Percentiles rank a stretch among this genome's conserved stretches.
These are phyloP conservation scores for Hanseniaspora mollemarum DNA, from an alignment of 805 yeast species.

Conservation along the genomic window DNA sequence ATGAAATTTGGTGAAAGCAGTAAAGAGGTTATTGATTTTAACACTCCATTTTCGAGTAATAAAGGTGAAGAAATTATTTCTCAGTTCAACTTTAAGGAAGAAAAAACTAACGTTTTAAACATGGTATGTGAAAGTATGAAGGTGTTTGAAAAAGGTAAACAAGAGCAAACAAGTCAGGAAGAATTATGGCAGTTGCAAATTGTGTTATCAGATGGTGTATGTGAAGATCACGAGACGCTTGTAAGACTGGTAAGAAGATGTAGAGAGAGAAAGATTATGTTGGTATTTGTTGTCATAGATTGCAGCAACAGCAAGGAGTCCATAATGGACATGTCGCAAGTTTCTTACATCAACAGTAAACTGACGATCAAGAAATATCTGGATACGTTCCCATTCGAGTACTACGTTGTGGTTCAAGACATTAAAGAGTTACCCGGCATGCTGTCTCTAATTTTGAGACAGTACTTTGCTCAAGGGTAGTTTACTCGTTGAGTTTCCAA, in stretches of 20 bases:
- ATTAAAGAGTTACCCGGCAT: constrained; percentile 84
- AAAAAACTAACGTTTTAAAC: constrained; percentile 68
- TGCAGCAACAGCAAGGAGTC: constrained; percentile 77
- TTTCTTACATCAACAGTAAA: constrained; percentile 69
- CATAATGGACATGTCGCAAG: constrained; percentile 90
- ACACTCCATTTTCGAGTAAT: constrained; percentile 68
- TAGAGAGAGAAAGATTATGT: constrained; percentile 82
- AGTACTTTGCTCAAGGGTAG: constrained; percentile 45
- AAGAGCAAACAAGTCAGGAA: constrained; percentile 22
- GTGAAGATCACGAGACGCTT: constrained; percentile 83
- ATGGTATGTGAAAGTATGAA: constrained; percentile 62
- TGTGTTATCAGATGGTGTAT: constrained; percentile 89
- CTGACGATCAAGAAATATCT: constrained; percentile 73
- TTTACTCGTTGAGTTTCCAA: too few relatives aligned
- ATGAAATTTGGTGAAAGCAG: constrained; percentile 83
- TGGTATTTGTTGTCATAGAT: constrained; percentile 88
- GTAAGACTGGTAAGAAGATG: constrained; percentile 81
- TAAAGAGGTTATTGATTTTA: constrained; percentile 79
- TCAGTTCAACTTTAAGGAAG: constrained; percentile 83
- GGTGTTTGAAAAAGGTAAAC: constrained; percentile 42
- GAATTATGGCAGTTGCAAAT: constrained; percentile 92
- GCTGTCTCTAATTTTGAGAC: constrained; percentile 78
- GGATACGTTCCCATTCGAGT: constrained; percentile 93
- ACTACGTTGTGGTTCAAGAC: constrained; percentile 84
- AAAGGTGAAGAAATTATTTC: constrained; percentile 76